Evolutionary conservation across 805 yeast genomes (phyloP), one percentile per base, ranked within the genome.

Genomic region (Nakazawaea laoshanensis): DNA sequence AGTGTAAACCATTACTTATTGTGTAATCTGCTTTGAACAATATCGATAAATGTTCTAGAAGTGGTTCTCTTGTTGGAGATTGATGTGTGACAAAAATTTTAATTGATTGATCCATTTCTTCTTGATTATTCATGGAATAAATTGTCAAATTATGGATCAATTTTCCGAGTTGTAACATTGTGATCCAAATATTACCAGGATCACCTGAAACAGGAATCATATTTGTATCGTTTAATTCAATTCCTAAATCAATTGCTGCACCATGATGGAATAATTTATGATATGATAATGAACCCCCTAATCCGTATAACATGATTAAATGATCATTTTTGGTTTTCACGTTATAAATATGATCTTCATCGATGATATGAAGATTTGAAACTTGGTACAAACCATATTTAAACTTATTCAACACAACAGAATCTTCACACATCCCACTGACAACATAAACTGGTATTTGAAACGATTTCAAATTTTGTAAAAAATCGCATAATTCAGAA

Each of bases 381-480:
- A 82, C 63, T 2, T 41, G 33, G 41, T 72, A 67, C 9, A 60
- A 55, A 4, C 80, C 80, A 33, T 59, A 52, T 35, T 76, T 65
- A 51, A 82, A 70, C 57, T 70, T 72, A 42, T 76, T 71, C 27
- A 82, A 54, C 15, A 83, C 83, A 3, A 66, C 48, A 2, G 84
- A 74, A 49, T 82, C 94, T 49, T 82, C 94, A 36, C 77, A 63
- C 51, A 80, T 77, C 0, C 92, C 92, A 44, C 70, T 77, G n/a
- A 78, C 72, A 3, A 88, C 74, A 56, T 82, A 83, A 1, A 83
- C 84, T 0, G 94, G 92, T 3, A 67, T 70, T 24, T 53, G 53
- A 43, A 69, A 61, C 38, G 29, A 42, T 32, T 49, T 46, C 29
- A 55, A 55, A 7, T 70, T 82, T 35, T 47, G 44, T 7, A 76